phyloP scores from a whole-genome alignment of 1,284 basidiomycete species.

The Boletus sp. region DNA sequence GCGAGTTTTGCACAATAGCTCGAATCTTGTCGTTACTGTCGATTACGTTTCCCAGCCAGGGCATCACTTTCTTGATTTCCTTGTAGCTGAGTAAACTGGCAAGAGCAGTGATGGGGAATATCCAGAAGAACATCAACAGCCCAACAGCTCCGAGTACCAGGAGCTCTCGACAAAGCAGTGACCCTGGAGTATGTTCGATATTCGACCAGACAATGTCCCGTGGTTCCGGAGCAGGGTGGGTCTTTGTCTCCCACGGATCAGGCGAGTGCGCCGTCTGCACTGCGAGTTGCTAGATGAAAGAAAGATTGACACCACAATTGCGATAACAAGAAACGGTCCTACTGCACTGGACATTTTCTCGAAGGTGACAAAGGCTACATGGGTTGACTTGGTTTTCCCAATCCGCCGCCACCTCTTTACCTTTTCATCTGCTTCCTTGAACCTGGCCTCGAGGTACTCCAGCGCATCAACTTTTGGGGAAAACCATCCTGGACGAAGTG shows the following conservation, averaged over 20 bases:
- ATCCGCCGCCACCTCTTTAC: constrained; percentile 65
- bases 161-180: constrained; percentile 62
- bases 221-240: constrained; percentile 87
- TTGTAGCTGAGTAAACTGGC: constrained; percentile 86
- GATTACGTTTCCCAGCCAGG: constrained; percentile 80
- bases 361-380: constrained; percentile 95
- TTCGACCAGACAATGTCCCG: constrained; percentile 96
- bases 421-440: constrained; percentile 75
- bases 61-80: constrained; percentile 87
- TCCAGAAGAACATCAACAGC: constrained; percentile 80
- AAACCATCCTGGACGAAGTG: constrained; percentile 67
- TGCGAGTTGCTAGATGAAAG: constrained; percentile 73
- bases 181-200: constrained; percentile 63
- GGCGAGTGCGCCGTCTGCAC: constrained; percentile 83
- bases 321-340: constrained; percentile 26
- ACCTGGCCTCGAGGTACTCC: constrained; percentile 78
- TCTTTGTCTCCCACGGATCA: constrained; percentile 63
- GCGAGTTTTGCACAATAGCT: constrained; percentile 89
- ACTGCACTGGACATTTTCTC: constrained; percentile 91
- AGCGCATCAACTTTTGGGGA: constrained; percentile 77
- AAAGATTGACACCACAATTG: not conserved
- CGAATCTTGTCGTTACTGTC: constrained; percentile 77
- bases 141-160: constrained; percentile 69
- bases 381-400: constrained; percentile 76
- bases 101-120: constrained; percentile 82